Percentiles rank a stretch among this genome's conserved stretches.
These are phyloP conservation scores for Solanum tacnaense DNA, from an alignment of 257 asterid genomes.

Conservation along the genomic window DNA sequence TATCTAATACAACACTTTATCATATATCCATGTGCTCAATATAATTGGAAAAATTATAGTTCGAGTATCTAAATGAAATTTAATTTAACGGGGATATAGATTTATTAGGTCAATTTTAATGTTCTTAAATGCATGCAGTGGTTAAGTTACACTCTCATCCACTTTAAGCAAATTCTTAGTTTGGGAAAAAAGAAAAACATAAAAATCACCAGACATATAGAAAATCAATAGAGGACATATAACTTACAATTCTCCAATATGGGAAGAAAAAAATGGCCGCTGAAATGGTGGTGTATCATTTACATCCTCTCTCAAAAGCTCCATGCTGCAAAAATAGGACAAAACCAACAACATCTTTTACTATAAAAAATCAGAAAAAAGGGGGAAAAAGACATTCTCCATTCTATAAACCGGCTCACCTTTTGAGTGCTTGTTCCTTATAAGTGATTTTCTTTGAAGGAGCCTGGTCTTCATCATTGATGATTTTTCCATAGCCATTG, in stretches of 20 bases:
- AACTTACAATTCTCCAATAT: too few species aligned
- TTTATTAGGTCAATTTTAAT: not conserved
- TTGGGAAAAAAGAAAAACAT: too few species aligned
- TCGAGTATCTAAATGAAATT: not conserved
- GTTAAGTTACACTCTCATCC: not conserved
- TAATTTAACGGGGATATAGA: too few species aligned
- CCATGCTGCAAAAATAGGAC: too few species aligned
- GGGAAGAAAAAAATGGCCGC: too few species aligned
- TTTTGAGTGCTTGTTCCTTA: too few species aligned
- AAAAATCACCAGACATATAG: not conserved
- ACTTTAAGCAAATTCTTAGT: not conserved
- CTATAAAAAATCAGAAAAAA: not conserved
- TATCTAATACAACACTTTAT: not conserved
- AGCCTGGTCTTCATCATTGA: conserved; percentile 67
- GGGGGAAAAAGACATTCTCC: too few species aligned
- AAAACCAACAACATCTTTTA: too few species aligned
- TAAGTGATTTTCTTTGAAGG: conserved; percentile 18
- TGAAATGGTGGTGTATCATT: too few species aligned
- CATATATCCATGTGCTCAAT: not conserved
- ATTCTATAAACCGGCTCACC: too few species aligned
- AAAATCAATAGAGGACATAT: too few species aligned
- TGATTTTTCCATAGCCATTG: conserved; percentile 72
- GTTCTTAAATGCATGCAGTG: not conserved
- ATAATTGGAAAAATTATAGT: not conserved
- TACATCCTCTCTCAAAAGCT: too few species aligned